Percentiles rank a stretch among this genome's conserved stretches.
These are phyloP conservation scores for Candida oleophila DNA, from an alignment of 805 yeast species.

Conservation along the genomic window DNA sequence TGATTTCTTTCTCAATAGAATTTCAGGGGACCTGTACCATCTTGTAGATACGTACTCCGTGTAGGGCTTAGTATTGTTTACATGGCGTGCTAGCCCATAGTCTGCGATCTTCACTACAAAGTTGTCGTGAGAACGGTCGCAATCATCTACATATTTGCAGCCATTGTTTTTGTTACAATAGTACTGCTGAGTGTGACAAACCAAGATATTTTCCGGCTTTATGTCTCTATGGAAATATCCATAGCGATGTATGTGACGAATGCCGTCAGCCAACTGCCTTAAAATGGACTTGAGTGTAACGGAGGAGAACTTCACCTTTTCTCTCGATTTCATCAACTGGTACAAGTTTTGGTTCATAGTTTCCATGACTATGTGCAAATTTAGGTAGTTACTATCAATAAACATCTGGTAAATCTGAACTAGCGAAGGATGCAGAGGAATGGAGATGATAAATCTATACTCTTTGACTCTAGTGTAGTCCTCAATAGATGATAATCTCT, in stretches of 20 bases:
- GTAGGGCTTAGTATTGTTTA: constrained; percentile 51
- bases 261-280: constrained; percentile 71
- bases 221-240: constrained; percentile 84
- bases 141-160: constrained; percentile 15
- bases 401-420: constrained; percentile 79
- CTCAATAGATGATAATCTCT: constrained; percentile 36
- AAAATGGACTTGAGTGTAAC: constrained; percentile 63
- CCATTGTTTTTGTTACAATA: constrained; percentile 31
- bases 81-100: constrained; percentile 72
- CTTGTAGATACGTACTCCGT: constrained; percentile 81
- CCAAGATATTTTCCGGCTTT: constrained; percentile 89
- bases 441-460: constrained; percentile 60
- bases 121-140: constrained; percentile 34
- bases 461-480: constrained; percentile 54
- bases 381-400: constrained; percentile 57
- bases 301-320: constrained; percentile 51
- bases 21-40: constrained; percentile 87
- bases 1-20: constrained; percentile 58
- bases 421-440: constrained; percentile 70
- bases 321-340: constrained; percentile 69
- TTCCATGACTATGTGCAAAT: constrained; percentile 85
- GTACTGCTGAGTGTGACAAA: constrained; percentile 56
- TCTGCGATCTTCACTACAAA: constrained; percentile 77
- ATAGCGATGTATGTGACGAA: constrained; percentile 74
- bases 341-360: constrained; percentile 78